phyloP scores from a whole-genome alignment of 2,329 filamentous ascomycete species.

The Arthrobotrys musiformis region DNA sequence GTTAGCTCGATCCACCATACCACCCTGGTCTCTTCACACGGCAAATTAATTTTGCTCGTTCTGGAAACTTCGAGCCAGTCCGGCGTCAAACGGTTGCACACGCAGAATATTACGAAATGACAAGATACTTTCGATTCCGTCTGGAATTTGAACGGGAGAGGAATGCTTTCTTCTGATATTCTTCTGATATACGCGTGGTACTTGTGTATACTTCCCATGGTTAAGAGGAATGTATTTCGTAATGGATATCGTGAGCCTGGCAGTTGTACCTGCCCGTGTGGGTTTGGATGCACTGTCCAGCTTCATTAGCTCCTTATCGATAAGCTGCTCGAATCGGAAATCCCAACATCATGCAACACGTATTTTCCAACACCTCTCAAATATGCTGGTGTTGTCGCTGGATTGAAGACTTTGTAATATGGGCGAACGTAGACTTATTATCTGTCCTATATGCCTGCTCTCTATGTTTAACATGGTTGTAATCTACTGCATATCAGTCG shows the following conservation, averaged over 20 bases:
- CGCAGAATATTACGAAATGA: neutral
- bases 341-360: slow-evolving; percentile 46
- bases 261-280: slow-evolving; percentile 1
- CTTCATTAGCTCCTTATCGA: slow-evolving; percentile 28
- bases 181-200: neutral
- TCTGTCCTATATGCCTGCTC: too few species aligned
- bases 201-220: neutral
- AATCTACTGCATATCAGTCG: neutral
- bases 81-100: slow-evolving; percentile 10
- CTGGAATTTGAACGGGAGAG: neutral
- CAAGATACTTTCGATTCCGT: neutral
- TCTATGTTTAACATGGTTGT: neutral
- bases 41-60: slow-evolving; percentile 26
- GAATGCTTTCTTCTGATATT: neutral
- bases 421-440: too few species aligned
- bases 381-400: neutral
- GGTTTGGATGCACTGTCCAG: neutral
- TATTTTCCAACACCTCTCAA: neutral
- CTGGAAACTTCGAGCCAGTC: slow-evolving; percentile 17
- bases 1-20: too few species aligned
- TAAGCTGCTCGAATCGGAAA: slow-evolving; percentile 24
- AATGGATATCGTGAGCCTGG: slow-evolving; percentile 7
- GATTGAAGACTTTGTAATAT: neutral
- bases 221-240: neutral
- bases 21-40: slow-evolving; percentile 2